Evolutionary conservation across 164 flowering plant species (phyloP), one percentile per base, ranked within the genome.

Genomic region (Protea cynaroides): DNA sequence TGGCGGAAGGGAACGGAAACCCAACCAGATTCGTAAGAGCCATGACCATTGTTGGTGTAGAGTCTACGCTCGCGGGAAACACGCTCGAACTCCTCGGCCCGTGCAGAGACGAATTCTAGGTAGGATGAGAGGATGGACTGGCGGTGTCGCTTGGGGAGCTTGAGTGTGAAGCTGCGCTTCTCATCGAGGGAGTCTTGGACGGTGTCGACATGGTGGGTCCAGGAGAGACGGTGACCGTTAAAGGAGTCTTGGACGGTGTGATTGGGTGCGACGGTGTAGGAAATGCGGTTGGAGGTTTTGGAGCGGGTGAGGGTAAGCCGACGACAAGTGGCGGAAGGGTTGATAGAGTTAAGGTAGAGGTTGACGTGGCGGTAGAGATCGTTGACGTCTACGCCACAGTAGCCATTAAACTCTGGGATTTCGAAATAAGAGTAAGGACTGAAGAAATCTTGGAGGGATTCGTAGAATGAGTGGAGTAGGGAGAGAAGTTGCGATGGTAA

Each of bases 191-290:
- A 82, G 66, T 83, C 87, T 40, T 82, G 86, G 25, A 81, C 80
- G 25, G 84, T 81, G n/a, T 85, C 89, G 24, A 85, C 83, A 36
- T 83, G 84, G 82, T 85, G 86, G 0, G 89, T 82, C 90, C 87
- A 83, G 56, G 79, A 79, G 61, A 85, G 64, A 37, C 63, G 58
- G 64, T 77, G 84, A 36, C 81, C 83, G 11, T 24, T 18, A 76
- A 83, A 85, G 69, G 75, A 9, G 78, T 83, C 90, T 25, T 65
- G 73, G 60, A 85, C 72, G 49, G 84, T 63, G 75, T 85, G 86
- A 62, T 82, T 82, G 15, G 86, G 83, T 14, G 85, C 84, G 17
- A 84, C 76, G 37, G 81, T 69, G 82, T 73, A 86, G 68, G 88
- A 70, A 60, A 84, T 75, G 38, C 77, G 72, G 40, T 63, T 71